Percentiles rank a stretch among this genome's conserved stretches.
Evolutionary conservation across 148 eudicot genomes (phyloP).

Genomic region (Diospyros kaki): DNA sequence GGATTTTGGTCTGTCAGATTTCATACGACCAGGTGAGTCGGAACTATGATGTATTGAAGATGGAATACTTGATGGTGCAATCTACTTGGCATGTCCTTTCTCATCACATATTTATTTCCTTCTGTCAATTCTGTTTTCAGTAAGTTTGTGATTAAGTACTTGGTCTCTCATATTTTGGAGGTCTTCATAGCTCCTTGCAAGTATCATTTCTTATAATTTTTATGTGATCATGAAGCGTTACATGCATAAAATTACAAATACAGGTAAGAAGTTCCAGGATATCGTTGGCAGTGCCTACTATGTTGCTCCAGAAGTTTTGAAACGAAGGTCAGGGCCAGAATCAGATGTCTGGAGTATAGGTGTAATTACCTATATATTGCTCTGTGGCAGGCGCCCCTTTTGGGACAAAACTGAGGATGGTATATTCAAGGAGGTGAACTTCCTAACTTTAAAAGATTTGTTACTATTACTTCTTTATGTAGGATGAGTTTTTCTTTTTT

Average conservation of each 20-base stretch:
- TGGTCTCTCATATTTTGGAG: neutral
- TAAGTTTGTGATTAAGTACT: neutral
- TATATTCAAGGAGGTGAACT: slow-evolving; percentile 80
- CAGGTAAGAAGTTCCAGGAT: slow-evolving; percentile 84
- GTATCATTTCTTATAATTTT: neutral
- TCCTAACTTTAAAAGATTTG: neutral
- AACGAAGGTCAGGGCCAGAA: slow-evolving; percentile 91
- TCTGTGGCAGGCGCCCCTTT: slow-evolving; percentile 96
- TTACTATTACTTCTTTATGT: slow-evolving; percentile 8
- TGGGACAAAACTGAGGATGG: slow-evolving; percentile 99
- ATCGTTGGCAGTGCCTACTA: slow-evolving; percentile 98
- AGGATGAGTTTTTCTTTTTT: neutral
- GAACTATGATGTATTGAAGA: neutral
- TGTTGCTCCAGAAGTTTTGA: slow-evolving; percentile 97
- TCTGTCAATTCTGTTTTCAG: neutral
- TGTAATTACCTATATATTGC: slow-evolving; percentile 91
- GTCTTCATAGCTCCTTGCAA: neutral
- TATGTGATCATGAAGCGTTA: slow-evolving; percentile 12
- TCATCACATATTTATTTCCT: neutral
- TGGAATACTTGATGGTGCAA: neutral
- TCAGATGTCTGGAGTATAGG: slow-evolving; percentile 99
- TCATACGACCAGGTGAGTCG: slow-evolving; percentile 80
- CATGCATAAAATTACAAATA: slow-evolving; percentile 7
- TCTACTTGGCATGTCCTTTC: neutral
- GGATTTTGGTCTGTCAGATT: slow-evolving; percentile 95